phyloP scores from a whole-genome alignment of 192 early-diverging fungal species.

The Gryganskiella cystojenkinii region DNA sequence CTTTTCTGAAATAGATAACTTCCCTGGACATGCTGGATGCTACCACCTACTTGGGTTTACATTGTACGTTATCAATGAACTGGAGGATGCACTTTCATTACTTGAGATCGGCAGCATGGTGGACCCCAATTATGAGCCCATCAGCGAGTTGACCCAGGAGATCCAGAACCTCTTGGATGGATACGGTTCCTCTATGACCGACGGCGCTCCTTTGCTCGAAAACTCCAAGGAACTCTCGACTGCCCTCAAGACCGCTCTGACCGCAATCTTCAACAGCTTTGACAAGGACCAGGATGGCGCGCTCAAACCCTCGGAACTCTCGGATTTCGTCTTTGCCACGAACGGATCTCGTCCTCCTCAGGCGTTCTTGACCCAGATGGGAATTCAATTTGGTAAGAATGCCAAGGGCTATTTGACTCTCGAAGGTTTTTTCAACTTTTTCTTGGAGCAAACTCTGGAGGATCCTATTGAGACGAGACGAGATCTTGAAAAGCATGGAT shows the following conservation, averaged over 20 bases:
- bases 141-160: conserved; percentile 60
- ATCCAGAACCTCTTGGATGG: conserved; percentile 59
- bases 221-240: conserved; percentile 48
- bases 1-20: conserved; percentile 43
- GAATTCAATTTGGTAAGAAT: conserved; percentile 59
- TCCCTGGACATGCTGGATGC: conserved; percentile 63
- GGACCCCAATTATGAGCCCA: conserved; percentile 61
- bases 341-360: conserved; percentile 63
- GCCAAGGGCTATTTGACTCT: conserved; percentile 56
- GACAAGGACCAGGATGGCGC: conserved; percentile 61
- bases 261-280: conserved; percentile 58
- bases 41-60: conserved; percentile 65
- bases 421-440: conserved; percentile 65
- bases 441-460: conserved; percentile 65
- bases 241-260: conserved; percentile 47
- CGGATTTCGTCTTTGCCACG: conserved; percentile 59
- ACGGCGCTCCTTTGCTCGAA: conserved; percentile 51
- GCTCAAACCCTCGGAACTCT: conserved; percentile 54
- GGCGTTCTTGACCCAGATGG: conserved; percentile 65
- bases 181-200: conserved; percentile 51
- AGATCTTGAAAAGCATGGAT: conserved; percentile 63
- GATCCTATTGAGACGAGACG: conserved; percentile 66
- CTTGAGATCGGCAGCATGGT: conserved; percentile 63
- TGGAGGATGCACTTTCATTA: conserved; percentile 61
- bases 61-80: conserved; percentile 60